Conservation (phyloP, 2,329 filamentous ascomycete species). For the Colletotrichum sp. region DNA sequence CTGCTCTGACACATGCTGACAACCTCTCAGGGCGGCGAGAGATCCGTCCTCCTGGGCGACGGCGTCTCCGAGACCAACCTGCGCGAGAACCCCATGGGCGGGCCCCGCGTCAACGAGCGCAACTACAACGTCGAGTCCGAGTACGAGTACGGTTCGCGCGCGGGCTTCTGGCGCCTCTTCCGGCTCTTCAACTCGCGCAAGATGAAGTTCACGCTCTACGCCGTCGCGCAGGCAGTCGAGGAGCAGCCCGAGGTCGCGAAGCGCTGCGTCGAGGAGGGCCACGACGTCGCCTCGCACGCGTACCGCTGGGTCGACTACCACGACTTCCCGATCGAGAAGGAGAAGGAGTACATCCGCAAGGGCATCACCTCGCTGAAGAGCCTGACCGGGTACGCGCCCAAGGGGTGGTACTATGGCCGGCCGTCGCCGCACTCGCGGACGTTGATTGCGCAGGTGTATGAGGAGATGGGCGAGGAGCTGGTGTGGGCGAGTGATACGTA, state of each 20-base stretch:
- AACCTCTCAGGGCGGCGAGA: constrained; percentile 34
- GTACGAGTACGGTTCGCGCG: constrained; percentile 56
- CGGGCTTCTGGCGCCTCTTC: constrained; percentile 55
- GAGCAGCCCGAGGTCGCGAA: constrained; percentile 50
- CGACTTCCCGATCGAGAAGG: constrained; percentile 47
- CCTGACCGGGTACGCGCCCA: constrained; percentile 49
- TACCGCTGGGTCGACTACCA: constrained; percentile 59
- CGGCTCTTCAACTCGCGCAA: constrained; percentile 51
- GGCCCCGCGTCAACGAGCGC: constrained; percentile 43
- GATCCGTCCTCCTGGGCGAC: constrained; percentile 42
- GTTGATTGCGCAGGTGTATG: constrained; percentile 52
- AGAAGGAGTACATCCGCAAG: constrained; percentile 52
- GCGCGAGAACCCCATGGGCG: constrained; percentile 41
- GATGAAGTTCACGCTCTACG: constrained; percentile 57
- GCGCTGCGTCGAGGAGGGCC: constrained; percentile 52
- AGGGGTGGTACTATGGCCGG: constrained; percentile 56
- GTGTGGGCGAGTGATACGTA: constrained; percentile 57
- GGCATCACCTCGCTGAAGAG: constrained; percentile 44
- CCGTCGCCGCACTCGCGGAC: constrained; percentile 47
- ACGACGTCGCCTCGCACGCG: constrained; percentile 55
- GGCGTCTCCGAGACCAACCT: constrained; percentile 40
- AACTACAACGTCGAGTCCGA: constrained; percentile 53
- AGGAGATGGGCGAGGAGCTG: constrained; percentile 56
- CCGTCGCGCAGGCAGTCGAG: constrained; percentile 53
- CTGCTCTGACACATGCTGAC: neutral